phyloP scores from a whole-genome alignment of 2,329 filamentous ascomycete genomes.

The Colletotrichum sp. region DNA sequence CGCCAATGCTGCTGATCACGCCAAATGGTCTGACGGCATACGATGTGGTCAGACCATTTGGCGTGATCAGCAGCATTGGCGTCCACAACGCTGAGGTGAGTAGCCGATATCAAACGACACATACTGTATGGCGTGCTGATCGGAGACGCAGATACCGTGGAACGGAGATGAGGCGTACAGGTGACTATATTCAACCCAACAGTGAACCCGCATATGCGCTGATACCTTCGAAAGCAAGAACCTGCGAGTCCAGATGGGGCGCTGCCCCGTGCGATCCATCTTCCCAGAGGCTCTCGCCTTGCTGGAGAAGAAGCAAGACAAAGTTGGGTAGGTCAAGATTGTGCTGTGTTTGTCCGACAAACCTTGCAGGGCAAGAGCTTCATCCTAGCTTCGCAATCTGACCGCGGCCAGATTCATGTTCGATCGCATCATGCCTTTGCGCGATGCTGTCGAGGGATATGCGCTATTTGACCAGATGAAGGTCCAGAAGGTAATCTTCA shows the following conservation, averaged over 20 bases:
- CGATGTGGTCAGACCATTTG: slow-evolving; percentile 75
- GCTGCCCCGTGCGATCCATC: slow-evolving; percentile 76
- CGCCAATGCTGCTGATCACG: no score
- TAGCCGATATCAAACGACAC: neutral
- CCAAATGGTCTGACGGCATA: no score
- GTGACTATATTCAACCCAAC: slow-evolving; percentile 34
- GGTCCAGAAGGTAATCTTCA: slow-evolving; percentile 77
- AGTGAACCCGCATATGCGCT: neutral
- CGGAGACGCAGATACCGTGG: slow-evolving; percentile 63
- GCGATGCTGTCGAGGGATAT: slow-evolving; percentile 71
- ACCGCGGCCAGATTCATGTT: slow-evolving; percentile 70
- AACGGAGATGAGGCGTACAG: slow-evolving; percentile 66
- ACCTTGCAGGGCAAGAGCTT: neutral
- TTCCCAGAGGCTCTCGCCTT: slow-evolving; percentile 70
- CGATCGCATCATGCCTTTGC: slow-evolving; percentile 75
- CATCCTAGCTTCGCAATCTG: neutral
- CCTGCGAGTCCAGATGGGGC: slow-evolving; percentile 74
- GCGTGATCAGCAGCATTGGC: slow-evolving; percentile 76
- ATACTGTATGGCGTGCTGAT: neutral
- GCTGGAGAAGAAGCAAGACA: slow-evolving; percentile 69
- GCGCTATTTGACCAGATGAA: slow-evolving; percentile 76
- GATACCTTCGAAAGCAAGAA: slow-evolving; percentile 63
- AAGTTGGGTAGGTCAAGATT: slow-evolving; percentile 61
- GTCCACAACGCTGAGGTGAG: slow-evolving; percentile 76
- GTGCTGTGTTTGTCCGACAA: neutral